Percentiles rank a stretch among this genome's conserved stretches.
Evolutionary conservation across 1,139 yeast species (phyloP).

Genomic region (Nakaseomyces bracarensis): DNA sequence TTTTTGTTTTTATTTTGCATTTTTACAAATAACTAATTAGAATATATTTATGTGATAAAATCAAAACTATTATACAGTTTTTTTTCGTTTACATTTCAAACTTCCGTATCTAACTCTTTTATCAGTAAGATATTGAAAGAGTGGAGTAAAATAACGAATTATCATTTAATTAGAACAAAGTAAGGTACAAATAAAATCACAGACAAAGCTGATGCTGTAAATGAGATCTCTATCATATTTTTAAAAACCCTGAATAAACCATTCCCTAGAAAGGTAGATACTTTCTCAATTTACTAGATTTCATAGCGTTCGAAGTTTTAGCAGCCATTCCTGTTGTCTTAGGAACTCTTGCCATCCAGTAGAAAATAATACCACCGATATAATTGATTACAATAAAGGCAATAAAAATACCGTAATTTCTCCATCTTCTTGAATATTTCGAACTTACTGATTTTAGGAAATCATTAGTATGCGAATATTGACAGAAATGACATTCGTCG

Average conservation of each 20-base stretch:
- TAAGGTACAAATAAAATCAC: too few relatives aligned
- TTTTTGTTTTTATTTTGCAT: too few relatives aligned
- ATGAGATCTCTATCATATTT: too few relatives aligned
- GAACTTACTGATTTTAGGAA: constrained; percentile 41
- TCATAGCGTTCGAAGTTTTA: not conserved
- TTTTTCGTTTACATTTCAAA: too few relatives aligned
- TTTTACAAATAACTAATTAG: too few relatives aligned
- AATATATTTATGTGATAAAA: too few relatives aligned
- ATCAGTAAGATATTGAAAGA: too few relatives aligned
- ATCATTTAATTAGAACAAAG: too few relatives aligned
- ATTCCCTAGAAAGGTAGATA: not conserved
- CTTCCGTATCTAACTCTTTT: too few relatives aligned
- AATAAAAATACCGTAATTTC: constrained; percentile 55
- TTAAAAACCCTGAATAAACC: not conserved
- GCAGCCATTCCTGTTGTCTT: constrained; percentile 14
- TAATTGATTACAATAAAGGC: constrained; percentile 42
- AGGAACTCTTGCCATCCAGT: constrained; percentile 79
- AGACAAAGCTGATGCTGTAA: too few relatives aligned
- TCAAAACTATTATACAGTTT: too few relatives aligned
- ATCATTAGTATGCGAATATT: constrained; percentile 41
- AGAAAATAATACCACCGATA: constrained; percentile 44
- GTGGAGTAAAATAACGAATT: too few relatives aligned
- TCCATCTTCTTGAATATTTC: constrained; percentile 47
- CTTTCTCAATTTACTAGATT: not conserved
- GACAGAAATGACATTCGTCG: constrained; percentile 45